Percentiles rank a stretch among this genome's conserved stretches.
phyloP scores from a whole-genome alignment of 139 green algal genomes.

The Coccomyxa sp. region DNA sequence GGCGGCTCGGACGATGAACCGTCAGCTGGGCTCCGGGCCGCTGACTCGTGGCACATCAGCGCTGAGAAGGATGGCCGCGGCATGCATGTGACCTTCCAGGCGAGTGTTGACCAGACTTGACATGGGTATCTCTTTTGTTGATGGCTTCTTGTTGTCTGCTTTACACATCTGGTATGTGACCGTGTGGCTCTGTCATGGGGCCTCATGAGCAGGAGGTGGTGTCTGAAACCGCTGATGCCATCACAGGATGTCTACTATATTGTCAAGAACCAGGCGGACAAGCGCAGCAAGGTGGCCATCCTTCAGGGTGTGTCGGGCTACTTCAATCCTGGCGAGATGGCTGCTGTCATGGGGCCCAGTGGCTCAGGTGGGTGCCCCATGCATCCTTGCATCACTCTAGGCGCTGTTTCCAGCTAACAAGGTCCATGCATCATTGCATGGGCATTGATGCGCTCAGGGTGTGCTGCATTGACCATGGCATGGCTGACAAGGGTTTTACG shows the following conservation, averaged over 20 bases:
- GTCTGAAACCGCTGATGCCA: background rate
- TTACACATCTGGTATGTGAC: background rate
- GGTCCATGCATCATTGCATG: background rate
- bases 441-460: background rate
- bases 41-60: too few species aligned
- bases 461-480: too few species aligned
- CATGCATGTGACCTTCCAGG: constrained; percentile 5
- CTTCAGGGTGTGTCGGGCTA: constrained; percentile 24
- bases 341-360: constrained; percentile 21
- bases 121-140: too few species aligned
- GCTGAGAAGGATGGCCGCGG: background rate
- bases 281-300: constrained; percentile 19
- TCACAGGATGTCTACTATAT: constrained; percentile 19
- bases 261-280: constrained; percentile 25
- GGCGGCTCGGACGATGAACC: too few species aligned
- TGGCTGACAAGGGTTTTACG: background rate
- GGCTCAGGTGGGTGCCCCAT: background rate
- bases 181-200: background rate
- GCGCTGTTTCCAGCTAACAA: background rate
- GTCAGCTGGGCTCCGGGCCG: background rate
- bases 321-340: constrained; percentile 28
- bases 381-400: background rate
- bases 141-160: too few species aligned
- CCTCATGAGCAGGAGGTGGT: background rate
- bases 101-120: too few species aligned